Evolutionary conservation across 2,329 filamentous ascomycete genomes (phyloP), one percentile per base, ranked within the genome.

Genomic region (Dothistroma septosporum): DNA sequence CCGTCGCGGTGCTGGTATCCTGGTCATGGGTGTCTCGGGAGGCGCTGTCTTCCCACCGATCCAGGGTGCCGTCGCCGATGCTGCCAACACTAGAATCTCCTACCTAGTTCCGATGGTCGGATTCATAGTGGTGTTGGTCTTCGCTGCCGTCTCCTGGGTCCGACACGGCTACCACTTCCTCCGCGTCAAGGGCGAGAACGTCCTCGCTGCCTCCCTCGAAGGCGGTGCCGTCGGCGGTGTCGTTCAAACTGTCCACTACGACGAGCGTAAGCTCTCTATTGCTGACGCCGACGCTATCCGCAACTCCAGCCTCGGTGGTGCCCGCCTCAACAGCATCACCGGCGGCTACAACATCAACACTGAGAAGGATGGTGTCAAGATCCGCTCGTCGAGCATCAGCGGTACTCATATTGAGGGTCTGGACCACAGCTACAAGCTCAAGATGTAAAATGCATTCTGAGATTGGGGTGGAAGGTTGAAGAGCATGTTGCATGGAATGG

Each of bases 71-170:
- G 70, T 78, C 49, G 77, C 76, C 46, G 76, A 77, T 62, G 66
- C 73, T 6, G 74, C 68, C 48, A 69, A 66, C 57, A 79, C 76
- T 28, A 67, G 76, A 5, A 76, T 78, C 68, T 78, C 76, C 14
- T 79, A 79, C 68, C 58, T 79, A 24, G 77, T 79, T 0, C 77
- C 78, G 5, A 69, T 79, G 14, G 72, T 77, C 56, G 77, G 77
- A 22, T 80, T 80, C 68, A 59, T 75, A 35, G 74, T 76, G 49
- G 78, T 75, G 16, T 68, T 75, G 22, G 68, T 54, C n/a, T 75
- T 74, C 67, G 71, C 70, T 46, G 61, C 60, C 22, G 69, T 64
- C 63, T 70, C 73, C 69, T 75, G 73, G 73, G 62, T 61, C 55
- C 55, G 64, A 57, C 69, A 73, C 52, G 72, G 72, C 61, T 66